These are phyloP conservation scores for Dendrobium nobile DNA, from an alignment of 106 monocot species.

Conservation along the genomic window DNA sequence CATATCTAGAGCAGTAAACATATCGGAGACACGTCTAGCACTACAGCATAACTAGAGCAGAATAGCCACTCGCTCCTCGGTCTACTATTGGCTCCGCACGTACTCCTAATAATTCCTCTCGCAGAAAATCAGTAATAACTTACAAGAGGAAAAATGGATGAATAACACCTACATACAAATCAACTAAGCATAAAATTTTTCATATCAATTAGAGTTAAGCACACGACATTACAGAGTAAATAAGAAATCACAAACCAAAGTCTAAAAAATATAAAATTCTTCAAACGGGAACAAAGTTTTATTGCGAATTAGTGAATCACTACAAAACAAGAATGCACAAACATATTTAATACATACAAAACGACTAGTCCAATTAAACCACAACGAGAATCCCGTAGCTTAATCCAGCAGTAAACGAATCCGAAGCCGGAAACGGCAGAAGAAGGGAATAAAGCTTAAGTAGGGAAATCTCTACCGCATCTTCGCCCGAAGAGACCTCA, in stretches of 20 bases:
- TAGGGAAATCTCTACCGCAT: neutral
- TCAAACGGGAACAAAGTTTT: neutral
- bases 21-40: neutral
- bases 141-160: neutral
- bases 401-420: neutral
- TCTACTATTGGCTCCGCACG: too few species aligned
- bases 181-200: neutral
- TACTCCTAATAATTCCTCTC: neutral
- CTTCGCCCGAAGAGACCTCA: conserved; percentile 12
- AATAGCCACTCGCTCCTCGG: neutral
- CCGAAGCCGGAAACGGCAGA: neutral
- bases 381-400: neutral
- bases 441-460: neutral
- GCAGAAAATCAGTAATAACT: neutral
- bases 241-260: neutral
- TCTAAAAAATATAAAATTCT: neutral
- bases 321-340: neutral
- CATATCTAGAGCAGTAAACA: neutral
- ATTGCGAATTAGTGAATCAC: neutral
- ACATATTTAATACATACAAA: neutral
- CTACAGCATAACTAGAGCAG: neutral
- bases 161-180: neutral
- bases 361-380: neutral
- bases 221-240: neutral
- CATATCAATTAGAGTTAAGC: neutral